phyloP scores from a whole-genome alignment of 2,329 filamentous ascomycete species.

The Diaporthe vaccinii region DNA sequence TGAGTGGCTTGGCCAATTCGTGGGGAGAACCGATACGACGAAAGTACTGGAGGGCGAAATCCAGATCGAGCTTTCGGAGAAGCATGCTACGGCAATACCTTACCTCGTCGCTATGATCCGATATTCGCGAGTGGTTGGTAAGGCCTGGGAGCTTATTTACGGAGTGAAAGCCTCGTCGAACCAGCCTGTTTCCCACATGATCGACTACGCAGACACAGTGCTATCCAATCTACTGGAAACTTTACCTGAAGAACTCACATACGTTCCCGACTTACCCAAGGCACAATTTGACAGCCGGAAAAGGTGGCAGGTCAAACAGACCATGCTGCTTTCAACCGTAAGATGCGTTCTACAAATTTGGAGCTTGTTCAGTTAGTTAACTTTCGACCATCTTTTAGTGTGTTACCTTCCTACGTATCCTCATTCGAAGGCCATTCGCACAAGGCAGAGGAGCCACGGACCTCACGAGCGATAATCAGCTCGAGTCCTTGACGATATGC shows the following conservation, averaged over 20 bases:
- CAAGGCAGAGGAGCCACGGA: neutral
- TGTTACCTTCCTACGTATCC: conserved; percentile 31
- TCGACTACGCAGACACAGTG: conserved; percentile 35
- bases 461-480: conserved; percentile 15
- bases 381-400: neutral
- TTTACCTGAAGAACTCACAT: conserved; percentile 27
- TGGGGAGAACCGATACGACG: neutral
- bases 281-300: conserved; percentile 18
- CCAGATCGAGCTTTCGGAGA: neutral
- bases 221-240: conserved; percentile 31
- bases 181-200: conserved; percentile 25
- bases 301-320: conserved; percentile 39
- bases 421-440: conserved; percentile 33
- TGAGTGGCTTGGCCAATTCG: conserved; percentile 30
- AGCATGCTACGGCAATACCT: conserved; percentile 21
- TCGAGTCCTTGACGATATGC: conserved; percentile 33
- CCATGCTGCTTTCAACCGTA: conserved; percentile 35
- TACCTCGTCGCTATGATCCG: conserved; percentile 30
- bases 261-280: conserved; percentile 13
- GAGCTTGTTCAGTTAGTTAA: too few species aligned
- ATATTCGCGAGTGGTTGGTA: conserved; percentile 34
- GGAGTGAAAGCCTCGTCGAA: conserved; percentile 11
- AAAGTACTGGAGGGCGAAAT: conserved; percentile 13
- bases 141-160: conserved; percentile 37
- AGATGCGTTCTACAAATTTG: neutral